Base-by-base conservation (phyloP, 2,329 filamentous ascomycete species). In the Coleophoma eucalyptorum region DNA sequence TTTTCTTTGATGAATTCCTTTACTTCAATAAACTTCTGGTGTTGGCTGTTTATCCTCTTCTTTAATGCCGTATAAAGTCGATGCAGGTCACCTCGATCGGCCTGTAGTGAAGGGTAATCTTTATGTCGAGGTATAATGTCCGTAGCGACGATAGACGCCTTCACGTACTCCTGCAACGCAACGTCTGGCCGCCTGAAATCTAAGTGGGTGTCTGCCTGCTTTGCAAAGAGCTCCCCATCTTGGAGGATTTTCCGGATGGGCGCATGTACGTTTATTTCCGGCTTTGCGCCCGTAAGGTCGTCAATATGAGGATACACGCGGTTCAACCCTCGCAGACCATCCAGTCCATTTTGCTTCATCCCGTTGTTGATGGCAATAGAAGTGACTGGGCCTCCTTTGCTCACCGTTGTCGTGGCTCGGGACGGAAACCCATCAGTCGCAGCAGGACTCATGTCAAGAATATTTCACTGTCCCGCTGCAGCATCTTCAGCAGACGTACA, bases 111-210 rank as follows among this genome's bases (percentile, higher is more conserved):
- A 26, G 82, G 79, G 66, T 84, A 95, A 55, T 93, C 89, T 50
- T 80, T 82, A 65, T 96, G 90, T 34, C 77, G 77, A 2, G 89
- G 88, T 21, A 97, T 85, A 40, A 85, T 73, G 50, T 93, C 84
- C 46, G 91, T 78, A 13, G 88, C 80, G 50, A 97, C 87, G 51
- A 91, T 84, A 53, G 81, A 91, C 11, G 92, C 89, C 55, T 86
- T 82, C 51, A 97, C 79, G 64, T 93, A 97, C 54, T 96, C 89
- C 57, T 87, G 81, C 50, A 96, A 86, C 3, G 92, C 92, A 35
- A 83, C 69, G 63, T 94, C 90, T 4, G 84, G 81, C 34, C 83
- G 76, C 21, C 80, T 73, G 69, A 88, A 86, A 54, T 80, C 79
- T 52, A 84, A 75, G 50, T 77, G 74, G 48, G 78, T 80, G 55